phyloP scores from a whole-genome alignment of 208 protist genomes.

The Leishmania tarentolae region DNA sequence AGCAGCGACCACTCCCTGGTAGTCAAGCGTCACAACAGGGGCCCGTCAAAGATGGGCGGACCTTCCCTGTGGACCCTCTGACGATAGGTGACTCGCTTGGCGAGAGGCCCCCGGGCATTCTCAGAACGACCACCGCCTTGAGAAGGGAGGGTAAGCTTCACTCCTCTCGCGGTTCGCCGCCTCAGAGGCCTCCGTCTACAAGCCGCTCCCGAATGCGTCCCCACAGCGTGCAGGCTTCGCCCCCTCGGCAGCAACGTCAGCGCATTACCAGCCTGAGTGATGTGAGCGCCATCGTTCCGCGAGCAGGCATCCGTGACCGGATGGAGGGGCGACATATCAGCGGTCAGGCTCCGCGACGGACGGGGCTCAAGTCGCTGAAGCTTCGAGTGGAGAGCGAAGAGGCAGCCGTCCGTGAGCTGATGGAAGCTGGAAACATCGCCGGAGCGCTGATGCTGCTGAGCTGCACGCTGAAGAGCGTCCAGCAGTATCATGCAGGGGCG shows the following conservation, averaged over 20 bases:
- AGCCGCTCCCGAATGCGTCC: neutral
- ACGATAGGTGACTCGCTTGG: neutral
- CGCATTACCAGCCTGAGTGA: neutral
- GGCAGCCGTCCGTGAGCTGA: neutral
- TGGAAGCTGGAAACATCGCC: constrained; percentile 14
- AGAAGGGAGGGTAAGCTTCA: neutral
- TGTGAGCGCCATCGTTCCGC: neutral
- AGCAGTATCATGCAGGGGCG: neutral
- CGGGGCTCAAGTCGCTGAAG: neutral
- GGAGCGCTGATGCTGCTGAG: constrained; percentile 15
- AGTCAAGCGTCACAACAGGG: neutral
- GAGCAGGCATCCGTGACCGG: neutral
- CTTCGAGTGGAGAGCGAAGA: constrained; percentile 14
- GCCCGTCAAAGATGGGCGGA: neutral
- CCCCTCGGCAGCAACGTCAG: neutral
- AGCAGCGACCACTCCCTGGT: neutral
- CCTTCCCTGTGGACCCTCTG: neutral
- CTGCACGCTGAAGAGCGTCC: constrained; percentile 8
- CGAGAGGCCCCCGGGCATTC: neutral
- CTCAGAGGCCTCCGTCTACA: neutral
- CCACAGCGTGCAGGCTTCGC: neutral
- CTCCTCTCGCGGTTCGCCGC: neutral
- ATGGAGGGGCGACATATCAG: neutral
- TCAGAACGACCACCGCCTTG: neutral
- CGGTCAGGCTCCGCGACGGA: neutral